phyloP scores from a whole-genome alignment of 257 asterid species.

The Solanum arcanum region DNA sequence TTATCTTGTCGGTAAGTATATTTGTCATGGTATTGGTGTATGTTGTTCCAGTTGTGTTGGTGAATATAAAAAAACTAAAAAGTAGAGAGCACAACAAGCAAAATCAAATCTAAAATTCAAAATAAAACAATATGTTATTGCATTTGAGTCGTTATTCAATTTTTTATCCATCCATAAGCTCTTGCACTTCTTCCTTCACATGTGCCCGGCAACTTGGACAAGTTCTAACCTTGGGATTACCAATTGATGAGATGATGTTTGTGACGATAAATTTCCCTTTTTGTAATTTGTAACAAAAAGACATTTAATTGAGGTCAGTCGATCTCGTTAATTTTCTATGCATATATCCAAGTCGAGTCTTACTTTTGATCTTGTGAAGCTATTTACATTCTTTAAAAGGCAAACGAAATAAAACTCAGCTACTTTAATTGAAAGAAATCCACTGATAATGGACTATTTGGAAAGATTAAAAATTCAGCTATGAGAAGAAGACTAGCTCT shows the following conservation, averaged over 20 bases:
- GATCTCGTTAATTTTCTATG: not conserved
- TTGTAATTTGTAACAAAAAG: not conserved
- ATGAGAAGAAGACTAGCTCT: not conserved
- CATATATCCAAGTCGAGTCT: not conserved
- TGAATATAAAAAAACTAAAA: not conserved
- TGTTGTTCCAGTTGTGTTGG: not conserved
- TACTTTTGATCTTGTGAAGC: not conserved
- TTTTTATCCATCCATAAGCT: too few relatives aligned
- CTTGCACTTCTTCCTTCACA: not conserved
- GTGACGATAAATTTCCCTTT: not conserved
- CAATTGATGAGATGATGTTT: not conserved
- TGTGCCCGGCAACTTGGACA: not conserved
- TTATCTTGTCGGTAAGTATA: not conserved
- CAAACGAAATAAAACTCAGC: not conserved
- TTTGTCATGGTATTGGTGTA: not conserved
- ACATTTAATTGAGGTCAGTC: not conserved
- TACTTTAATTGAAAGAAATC: not conserved
- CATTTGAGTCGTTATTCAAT: not conserved
- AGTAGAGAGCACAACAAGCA: not conserved
- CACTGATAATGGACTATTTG: not conserved
- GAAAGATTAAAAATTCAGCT: not conserved
- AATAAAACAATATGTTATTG: too few relatives aligned
- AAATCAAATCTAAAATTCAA: not conserved
- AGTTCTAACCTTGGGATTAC: not conserved
- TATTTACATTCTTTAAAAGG: not conserved